Conservation (phyloP, 2,329 filamentous ascomycete genomes). For the Diaporthe ilicicola region DNA sequence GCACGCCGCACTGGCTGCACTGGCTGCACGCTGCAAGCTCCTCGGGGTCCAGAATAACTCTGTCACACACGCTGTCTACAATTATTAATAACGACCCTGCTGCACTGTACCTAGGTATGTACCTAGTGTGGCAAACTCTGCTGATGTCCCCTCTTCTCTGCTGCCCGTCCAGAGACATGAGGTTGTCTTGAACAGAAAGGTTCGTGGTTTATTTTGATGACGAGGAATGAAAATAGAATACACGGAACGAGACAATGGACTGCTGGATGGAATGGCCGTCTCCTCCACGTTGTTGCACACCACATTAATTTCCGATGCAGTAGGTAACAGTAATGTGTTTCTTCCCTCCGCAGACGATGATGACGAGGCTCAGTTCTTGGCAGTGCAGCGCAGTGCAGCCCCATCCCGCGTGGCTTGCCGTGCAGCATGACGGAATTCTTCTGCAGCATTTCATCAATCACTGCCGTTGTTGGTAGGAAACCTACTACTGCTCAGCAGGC, state of each 20-base stretch:
- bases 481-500: not conserved
- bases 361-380: slow-evolving; percentile 34
- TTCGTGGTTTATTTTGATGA: not conserved
- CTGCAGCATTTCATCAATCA: not conserved
- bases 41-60: slow-evolving; percentile 6
- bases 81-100: slow-evolving; percentile 23
- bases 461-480: not conserved
- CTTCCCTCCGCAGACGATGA: not conserved
- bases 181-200: slow-evolving; percentile 9
- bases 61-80: slow-evolving; percentile 22
- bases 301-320: slow-evolving; percentile 1
- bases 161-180: not conserved
- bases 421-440: slow-evolving; percentile 13
- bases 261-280: not conserved
- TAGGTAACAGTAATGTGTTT: slow-evolving; percentile 1
- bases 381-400: slow-evolving; percentile 18
- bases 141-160: slow-evolving; percentile 15
- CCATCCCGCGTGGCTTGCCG: not conserved
- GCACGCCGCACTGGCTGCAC: too few species aligned
- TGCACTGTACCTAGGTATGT: too few species aligned
- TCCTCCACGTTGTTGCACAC: not conserved
- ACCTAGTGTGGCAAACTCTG: not conserved
- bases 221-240: slow-evolving; percentile 1
- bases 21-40: not conserved
- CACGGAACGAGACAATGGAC: not conserved